Evolutionary conservation across 257 asterid species (phyloP), one percentile per base, ranked within the genome.

Genomic region (Solanum piurae): DNA sequence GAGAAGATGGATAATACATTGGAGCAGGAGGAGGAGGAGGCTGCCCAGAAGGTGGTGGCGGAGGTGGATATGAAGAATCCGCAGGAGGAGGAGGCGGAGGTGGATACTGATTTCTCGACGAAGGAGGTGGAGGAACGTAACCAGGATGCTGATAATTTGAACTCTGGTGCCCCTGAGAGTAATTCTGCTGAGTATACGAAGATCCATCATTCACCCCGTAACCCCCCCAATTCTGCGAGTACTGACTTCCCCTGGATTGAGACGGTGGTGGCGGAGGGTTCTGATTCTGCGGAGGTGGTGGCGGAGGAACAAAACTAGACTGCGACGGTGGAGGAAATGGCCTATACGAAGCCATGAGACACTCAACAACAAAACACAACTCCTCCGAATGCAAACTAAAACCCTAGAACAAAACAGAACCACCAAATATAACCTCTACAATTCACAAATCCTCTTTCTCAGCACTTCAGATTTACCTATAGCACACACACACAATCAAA

Each of bases 51-150:
- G 95, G 93, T 4, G 95, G 94, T 44, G 95, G 92, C 36, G 95
- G 86, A 66, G 94, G 98, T 80, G 94, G 98, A 83, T 89, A 94
- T n/a, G 98, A 92, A 72, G 93, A 91, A 77, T 94, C 98, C 10
- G 93, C 94, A 3, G 95, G 98, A 1, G 98, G 98, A 1, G 99
- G 98, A 1, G 96, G 95, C 0, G 96, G 97, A 46, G 94, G 96
- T 85, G 86, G 93, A 46, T 80, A 95, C 66, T 93, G 92, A 88
- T 88, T 94, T 37, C 83, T 37, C 77, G 90, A 92, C 2, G 94
- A 91, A 4, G 90, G 95, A 29, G 93, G 95, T 25, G 95, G 94
- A 31, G 94, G 91, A 75, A 86, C 83, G 23, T 94, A 90, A 86
- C 90, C 93, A 83, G 88, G 91, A 36, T 92, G 94, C 89, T 92